These are phyloP conservation scores for Metarhizium sp. DNA, from an alignment of 2,329 filamentous ascomycete genomes.

Conservation along the genomic window DNA sequence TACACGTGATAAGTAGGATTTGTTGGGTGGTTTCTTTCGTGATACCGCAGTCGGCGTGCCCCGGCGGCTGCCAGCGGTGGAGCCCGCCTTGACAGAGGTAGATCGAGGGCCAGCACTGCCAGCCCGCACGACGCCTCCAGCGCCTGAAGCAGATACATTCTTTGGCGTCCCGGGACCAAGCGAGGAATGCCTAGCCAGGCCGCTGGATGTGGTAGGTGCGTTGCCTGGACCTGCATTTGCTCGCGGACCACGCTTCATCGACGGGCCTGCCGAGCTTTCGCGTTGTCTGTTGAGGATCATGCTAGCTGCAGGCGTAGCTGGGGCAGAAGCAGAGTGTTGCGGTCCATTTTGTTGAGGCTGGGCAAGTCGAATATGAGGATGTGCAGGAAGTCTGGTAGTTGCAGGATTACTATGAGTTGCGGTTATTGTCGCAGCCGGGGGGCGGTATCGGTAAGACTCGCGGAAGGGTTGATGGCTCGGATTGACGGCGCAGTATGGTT, in stretches of 20 bases:
- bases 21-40: conserved; percentile 43
- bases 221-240: conserved; percentile 37
- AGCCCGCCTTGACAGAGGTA: conserved; percentile 33
- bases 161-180: conserved; percentile 55
- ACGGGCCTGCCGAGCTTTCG: conserved; percentile 52
- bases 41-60: conserved; percentile 32
- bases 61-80: conserved; percentile 33
- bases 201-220: conserved; percentile 43
- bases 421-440: conserved; percentile 16
- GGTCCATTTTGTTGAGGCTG: conserved; percentile 32
- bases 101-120: conserved; percentile 53
- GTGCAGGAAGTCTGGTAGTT: conserved; percentile 32
- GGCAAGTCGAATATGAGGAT: conserved; percentile 36
- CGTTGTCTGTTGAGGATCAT: conserved; percentile 49
- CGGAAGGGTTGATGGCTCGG: conserved; percentile 33
- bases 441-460: conserved; percentile 20
- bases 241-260: conserved; percentile 44
- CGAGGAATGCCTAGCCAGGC: conserved; percentile 52
- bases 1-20: conserved; percentile 53
- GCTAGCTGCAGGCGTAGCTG: conserved; percentile 50
- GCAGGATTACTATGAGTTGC: conserved; percentile 29
- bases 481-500: conserved; percentile 35
- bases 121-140: conserved; percentile 31
- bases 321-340: conserved; percentile 43
- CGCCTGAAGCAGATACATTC: conserved; percentile 17